Conservation (phyloP, 2,329 filamentous ascomycete genomes). For the Xylaria sp. region DNA sequence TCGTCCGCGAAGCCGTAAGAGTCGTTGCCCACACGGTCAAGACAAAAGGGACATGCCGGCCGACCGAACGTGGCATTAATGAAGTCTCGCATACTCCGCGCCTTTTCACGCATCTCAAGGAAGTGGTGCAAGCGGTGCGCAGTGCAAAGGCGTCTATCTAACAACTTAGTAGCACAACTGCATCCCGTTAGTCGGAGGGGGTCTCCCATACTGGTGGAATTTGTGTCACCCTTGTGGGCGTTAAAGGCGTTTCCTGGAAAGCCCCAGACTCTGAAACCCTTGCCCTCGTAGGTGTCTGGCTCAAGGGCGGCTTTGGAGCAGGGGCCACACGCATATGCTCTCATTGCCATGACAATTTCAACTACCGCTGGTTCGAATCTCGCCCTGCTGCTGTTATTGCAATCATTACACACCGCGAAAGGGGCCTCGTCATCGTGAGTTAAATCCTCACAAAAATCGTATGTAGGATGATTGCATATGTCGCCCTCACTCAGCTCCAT, state of each 20-base stretch:
- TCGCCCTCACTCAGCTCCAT: neutral
- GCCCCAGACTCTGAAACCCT: constrained; percentile 48
- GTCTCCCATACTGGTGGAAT: constrained; percentile 6
- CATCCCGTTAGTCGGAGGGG: constrained; percentile 52
- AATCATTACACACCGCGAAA: neutral
- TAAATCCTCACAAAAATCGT: constrained; percentile 40
- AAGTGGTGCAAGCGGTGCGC: constrained; percentile 51
- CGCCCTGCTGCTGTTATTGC: neutral
- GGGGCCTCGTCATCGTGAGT: constrained; percentile 19
- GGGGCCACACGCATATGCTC: constrained; percentile 47
- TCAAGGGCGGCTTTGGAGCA: constrained; percentile 44
- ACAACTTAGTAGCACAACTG: constrained; percentile 52
- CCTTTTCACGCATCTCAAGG: constrained; percentile 41
- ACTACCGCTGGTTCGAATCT: constrained; percentile 34
- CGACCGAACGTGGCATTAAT: constrained; percentile 41
- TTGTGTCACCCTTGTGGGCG: too few relatives aligned
- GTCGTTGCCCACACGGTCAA: constrained; percentile 36
- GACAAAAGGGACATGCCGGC: constrained; percentile 50
- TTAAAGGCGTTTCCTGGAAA: constrained; percentile 1
- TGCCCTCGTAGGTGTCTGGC: constrained; percentile 17
- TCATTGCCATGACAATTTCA: constrained; percentile 41
- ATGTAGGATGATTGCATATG: neutral
- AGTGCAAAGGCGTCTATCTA: constrained; percentile 50
- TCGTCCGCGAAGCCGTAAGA: constrained; percentile 25
- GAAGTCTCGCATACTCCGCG: constrained; percentile 47